Conservation (phyloP, 1,284 basidiomycete genomes). For the Sphagnurus paluster region DNA sequence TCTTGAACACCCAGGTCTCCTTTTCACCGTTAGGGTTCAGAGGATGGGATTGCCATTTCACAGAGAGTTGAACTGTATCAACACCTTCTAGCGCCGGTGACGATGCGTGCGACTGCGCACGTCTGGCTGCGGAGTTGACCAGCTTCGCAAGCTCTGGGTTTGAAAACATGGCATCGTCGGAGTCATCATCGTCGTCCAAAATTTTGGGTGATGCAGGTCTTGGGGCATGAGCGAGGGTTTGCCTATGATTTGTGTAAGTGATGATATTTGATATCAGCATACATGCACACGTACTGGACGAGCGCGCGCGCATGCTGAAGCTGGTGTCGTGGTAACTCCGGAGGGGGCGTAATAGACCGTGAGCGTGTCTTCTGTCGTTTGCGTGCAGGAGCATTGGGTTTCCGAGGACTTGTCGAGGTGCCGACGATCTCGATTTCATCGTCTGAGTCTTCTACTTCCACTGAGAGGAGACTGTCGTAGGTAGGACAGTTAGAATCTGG, state of each 20-base stretch:
- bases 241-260: slow-evolving; percentile 30
- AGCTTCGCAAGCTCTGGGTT: slow-evolving; percentile 65
- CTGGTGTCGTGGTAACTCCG: slow-evolving; percentile 50
- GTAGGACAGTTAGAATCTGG: neutral
- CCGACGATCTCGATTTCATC: slow-evolving; percentile 44
- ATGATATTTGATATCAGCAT: neutral
- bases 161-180: slow-evolving; percentile 45
- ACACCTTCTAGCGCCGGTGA: slow-evolving; percentile 32
- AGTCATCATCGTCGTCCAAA: slow-evolving; percentile 48
- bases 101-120: slow-evolving; percentile 24
- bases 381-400: slow-evolving; percentile 31
- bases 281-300: slow-evolving; percentile 48
- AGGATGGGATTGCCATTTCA: slow-evolving; percentile 68
- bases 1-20: slow-evolving; percentile 49
- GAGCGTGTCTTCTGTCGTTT: slow-evolving; percentile 59
- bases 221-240: slow-evolving; percentile 40
- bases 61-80: slow-evolving; percentile 48
- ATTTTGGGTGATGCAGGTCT: slow-evolving; percentile 46
- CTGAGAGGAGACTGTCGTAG: slow-evolving; percentile 35
- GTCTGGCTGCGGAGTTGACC: slow-evolving; percentile 36
- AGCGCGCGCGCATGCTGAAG: slow-evolving; percentile 53
- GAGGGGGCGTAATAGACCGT: slow-evolving; percentile 72
- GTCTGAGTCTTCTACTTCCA: slow-evolving; percentile 28
- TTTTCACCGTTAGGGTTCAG: slow-evolving; percentile 38
- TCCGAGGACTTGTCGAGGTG: slow-evolving; percentile 28